phyloP scores from a whole-genome alignment of 176 grass and related monocot genomes.

The Zea luxurians region DNA sequence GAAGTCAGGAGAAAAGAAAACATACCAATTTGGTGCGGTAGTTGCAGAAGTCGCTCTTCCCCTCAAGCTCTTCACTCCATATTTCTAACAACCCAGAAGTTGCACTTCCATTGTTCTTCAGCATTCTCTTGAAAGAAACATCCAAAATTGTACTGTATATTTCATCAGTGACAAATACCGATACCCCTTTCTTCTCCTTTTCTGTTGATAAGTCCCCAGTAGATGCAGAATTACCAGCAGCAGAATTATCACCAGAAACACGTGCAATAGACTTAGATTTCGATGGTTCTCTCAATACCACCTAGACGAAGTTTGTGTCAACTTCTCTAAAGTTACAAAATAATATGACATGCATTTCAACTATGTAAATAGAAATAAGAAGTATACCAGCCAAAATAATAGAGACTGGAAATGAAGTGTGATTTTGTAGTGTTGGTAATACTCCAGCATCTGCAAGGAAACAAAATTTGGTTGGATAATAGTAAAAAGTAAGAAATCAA shows the following conservation, averaged over 20 bases:
- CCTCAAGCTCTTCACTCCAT: conserved; percentile 89
- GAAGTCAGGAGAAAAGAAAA: conserved; percentile 34
- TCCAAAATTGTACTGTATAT: conserved; percentile 82
- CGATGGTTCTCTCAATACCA: conserved; percentile 77
- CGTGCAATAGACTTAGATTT: conserved; percentile 77
- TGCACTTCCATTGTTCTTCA: conserved; percentile 67
- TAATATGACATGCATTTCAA: conserved; percentile 19
- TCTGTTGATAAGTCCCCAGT: conserved; percentile 52
- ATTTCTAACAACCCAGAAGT: conserved; percentile 68
- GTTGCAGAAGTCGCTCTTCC: conserved; percentile 80
- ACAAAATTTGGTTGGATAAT: conserved; percentile 39
- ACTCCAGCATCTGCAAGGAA: conserved; percentile 92
- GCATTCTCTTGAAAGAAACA: conserved; percentile 89
- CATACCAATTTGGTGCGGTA: conserved; percentile 87
- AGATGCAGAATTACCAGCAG: conserved; percentile 46
- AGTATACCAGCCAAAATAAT: conserved; percentile 96
- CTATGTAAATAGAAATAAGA: conserved; percentile 22
- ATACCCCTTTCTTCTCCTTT: conserved; percentile 79
- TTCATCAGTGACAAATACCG: conserved; percentile 71
- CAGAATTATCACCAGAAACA: conserved; percentile 57
- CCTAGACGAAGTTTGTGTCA: conserved; percentile 49
- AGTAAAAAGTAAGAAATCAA: background rate
- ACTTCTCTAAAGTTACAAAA: conserved; percentile 37
- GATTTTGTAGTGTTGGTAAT: conserved; percentile 85
- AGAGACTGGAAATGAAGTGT: conserved; percentile 91